Conservation (phyloP, 768 basidiomycete genomes). For the Boletus huronensis region DNA sequence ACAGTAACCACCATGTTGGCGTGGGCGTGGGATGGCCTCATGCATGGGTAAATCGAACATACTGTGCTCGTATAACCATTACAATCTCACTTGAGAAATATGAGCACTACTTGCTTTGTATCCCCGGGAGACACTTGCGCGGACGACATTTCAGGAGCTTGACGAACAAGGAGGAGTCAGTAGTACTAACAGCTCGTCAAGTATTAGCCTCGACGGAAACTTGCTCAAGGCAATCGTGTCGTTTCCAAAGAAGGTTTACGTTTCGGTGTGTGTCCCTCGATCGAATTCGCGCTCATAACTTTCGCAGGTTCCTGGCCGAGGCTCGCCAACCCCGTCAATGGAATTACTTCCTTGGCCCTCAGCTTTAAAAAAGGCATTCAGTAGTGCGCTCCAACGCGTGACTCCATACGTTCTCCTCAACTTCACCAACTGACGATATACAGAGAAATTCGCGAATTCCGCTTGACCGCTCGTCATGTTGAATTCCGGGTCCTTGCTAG, state of each 20-base stretch:
- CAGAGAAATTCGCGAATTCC: not conserved
- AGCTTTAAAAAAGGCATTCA: not conserved
- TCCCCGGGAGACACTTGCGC: not conserved
- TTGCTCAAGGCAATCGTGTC: not conserved
- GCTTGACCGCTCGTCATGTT: slow-evolving; percentile 1
- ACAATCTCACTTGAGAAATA: not conserved
- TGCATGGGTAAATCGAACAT: not conserved
- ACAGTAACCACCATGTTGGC: not conserved
- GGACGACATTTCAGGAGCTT: not conserved
- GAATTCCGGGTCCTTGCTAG: not conserved
- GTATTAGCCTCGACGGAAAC: not conserved
- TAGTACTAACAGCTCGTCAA: not conserved
- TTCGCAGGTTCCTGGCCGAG: not conserved
- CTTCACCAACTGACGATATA: not conserved
- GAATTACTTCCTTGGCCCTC: not conserved
- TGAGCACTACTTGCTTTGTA: not conserved
- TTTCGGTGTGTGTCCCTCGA: not conserved
- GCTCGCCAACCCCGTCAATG: not conserved
- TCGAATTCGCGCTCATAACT: not conserved
- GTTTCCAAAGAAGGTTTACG: not conserved
- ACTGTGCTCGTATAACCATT: not conserved
- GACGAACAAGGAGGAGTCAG: not conserved
- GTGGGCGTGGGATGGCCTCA: not conserved
- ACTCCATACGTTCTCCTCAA: not conserved
- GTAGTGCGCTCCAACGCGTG: not conserved